Conservation (phyloP, 768 basidiomycete species). For the Boletus rex-veris region DNA sequence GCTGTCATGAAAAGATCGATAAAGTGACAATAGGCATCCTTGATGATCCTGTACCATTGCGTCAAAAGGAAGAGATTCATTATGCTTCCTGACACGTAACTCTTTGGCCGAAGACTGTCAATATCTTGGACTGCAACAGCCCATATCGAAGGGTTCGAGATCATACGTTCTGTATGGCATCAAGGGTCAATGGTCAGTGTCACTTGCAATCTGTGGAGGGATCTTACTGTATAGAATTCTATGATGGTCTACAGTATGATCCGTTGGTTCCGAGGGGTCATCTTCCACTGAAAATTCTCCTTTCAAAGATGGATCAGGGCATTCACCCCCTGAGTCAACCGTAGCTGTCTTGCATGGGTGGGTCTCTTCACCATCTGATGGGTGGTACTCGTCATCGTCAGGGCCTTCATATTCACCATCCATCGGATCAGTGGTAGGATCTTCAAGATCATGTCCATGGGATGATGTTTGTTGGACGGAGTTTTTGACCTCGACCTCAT, state of each 20-base stretch:
- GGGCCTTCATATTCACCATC: too few species aligned
- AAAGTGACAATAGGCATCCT: not conserved
- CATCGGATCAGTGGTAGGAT: too few species aligned
- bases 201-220: too few species aligned
- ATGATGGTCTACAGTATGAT: not conserved
- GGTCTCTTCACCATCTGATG: not conserved
- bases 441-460: too few species aligned
- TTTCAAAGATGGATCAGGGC: too few species aligned
- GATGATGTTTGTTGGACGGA: too few species aligned
- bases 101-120: slow-evolving; percentile 1
- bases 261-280: too few species aligned
- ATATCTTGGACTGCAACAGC: not conserved
- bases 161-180: not conserved
- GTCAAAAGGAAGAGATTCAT: slow-evolving; percentile 6
- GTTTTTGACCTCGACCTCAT: too few species aligned
- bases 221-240: not conserved
- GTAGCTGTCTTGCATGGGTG: too few species aligned
- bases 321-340: too few species aligned
- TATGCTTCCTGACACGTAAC: not conserved
- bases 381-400: not conserved
- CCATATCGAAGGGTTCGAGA: slow-evolving; percentile 8
- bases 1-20: slow-evolving; percentile 1
- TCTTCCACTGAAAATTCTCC: too few species aligned
- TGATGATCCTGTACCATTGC: not conserved
- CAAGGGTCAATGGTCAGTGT: too few species aligned